phyloP scores from a whole-genome alignment of 78 protist species.

The Monocercomonoides exilis region DNA sequence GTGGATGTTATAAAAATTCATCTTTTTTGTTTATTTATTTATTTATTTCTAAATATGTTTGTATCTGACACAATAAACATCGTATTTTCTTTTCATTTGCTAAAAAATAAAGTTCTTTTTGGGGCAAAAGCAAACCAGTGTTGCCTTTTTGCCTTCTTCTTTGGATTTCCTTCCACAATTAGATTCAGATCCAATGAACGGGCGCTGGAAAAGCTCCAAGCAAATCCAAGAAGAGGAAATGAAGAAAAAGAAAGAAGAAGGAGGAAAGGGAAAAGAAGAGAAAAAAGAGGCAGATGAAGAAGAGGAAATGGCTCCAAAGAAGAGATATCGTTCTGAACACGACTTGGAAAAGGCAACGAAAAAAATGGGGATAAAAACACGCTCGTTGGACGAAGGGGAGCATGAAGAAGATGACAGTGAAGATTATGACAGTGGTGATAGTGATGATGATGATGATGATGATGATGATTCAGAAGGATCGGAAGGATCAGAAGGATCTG shows the following conservation, averaged over 20 bases:
- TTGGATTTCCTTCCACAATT: not conserved
- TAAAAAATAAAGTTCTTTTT: not conserved
- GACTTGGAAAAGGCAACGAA: too few species aligned
- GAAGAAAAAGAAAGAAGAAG: too few species aligned
- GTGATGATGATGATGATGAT: too few species aligned
- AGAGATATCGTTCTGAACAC: too few species aligned
- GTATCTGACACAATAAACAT: not conserved
- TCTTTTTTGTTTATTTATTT: not conserved
- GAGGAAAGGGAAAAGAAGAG: not conserved
- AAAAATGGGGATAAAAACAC: too few species aligned
- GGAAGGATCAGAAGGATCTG: too few species aligned
- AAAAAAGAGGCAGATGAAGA: too few species aligned
- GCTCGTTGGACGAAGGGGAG: too few species aligned
- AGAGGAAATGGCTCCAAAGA: too few species aligned
- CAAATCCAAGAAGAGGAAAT: not conserved
- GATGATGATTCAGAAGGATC: too few species aligned
- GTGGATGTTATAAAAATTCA: conserved; percentile 18
- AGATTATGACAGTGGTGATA: too few species aligned
- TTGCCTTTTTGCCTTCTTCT: not conserved
- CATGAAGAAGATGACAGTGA: too few species aligned
- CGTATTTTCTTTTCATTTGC: not conserved
- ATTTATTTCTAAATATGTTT: not conserved
- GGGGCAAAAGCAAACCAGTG: not conserved
- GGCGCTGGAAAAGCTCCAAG: not conserved
- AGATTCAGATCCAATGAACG: not conserved